Evolutionary conservation across 768 basidiomycete genomes (phyloP).

Genomic region (Floccularia luteovirens): DNA sequence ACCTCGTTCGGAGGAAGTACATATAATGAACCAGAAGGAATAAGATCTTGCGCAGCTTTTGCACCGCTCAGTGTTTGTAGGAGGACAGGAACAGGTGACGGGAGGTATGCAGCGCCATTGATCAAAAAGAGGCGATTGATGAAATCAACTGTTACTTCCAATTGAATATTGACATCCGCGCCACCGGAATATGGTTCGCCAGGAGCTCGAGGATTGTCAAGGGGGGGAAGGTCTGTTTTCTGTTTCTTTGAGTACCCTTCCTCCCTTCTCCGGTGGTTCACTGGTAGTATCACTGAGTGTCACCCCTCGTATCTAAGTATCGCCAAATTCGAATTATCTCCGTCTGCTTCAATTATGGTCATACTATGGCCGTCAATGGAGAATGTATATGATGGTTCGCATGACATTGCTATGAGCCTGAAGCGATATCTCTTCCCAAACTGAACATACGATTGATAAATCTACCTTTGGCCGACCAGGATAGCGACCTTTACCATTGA

Average conservation of each 20-base stretch:
- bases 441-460: conserved; percentile 25
- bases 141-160: conserved; percentile 11
- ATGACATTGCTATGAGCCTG: conserved; percentile 14
- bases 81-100: conserved; percentile 4
- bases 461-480: conserved; percentile 18
- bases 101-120: conserved; percentile 6
- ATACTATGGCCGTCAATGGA: conserved; percentile 36
- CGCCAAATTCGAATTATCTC: conserved; percentile 32
- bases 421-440: conserved; percentile 21
- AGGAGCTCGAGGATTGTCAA: conserved; percentile 11
- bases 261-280: conserved; percentile 15
- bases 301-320: conserved; percentile 40
- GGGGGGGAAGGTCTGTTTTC: conserved; percentile 16
- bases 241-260: conserved; percentile 1
- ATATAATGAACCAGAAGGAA: neutral
- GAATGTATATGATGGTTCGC: conserved; percentile 27
- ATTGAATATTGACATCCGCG: conserved; percentile 14
- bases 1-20: neutral
- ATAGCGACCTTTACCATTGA: conserved; percentile 31
- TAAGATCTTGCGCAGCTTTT: neutral
- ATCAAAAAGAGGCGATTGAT: conserved; percentile 9
- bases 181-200: conserved; percentile 13
- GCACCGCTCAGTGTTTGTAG: conserved; percentile 6
- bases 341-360: conserved; percentile 42
- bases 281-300: conserved; percentile 22